Evolutionary conservation across 1,139 yeast species (phyloP), one percentile per base, ranked within the genome.

Genomic region (Hemisphaericaspora xylofermentans): DNA sequence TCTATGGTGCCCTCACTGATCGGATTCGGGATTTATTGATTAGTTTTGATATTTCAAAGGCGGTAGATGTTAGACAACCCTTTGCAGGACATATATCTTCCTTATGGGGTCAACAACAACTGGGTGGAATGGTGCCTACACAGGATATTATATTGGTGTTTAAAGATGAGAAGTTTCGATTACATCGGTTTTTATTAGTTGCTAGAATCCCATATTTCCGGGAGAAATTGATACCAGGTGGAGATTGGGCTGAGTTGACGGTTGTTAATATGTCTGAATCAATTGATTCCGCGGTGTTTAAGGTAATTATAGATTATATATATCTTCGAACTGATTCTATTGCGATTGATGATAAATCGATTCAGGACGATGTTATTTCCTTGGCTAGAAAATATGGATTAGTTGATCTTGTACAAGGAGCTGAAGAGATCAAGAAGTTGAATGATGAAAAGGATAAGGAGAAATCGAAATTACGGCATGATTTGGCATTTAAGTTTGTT

Each of bases 1-100:
- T 85, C 2, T 84, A 86, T 54, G 94, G 91, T 2, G 94, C 94
- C 0, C 61, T 86, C 43, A 86, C 76, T 19, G 88, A 84, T 52
- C 61, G 67, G 10, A 86, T 86, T 19, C 61, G 89, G 36, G 74
- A 77, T 40, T 57, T 83, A 21, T 60, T 86, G 43, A 57, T 82
- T 15, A 71, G 80, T 43, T 82, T 74, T 54, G 89, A 84, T 55
- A 74, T 85, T 36, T 76, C 88, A 4, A 85, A 83, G 52, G 79
- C 82, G 0, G 82, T 82, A 6, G 89, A 85, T 56, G 58, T 71
- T 13, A 68, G 72, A n/a, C 86, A 84, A 55, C 93, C 94, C 1
- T 86, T 84, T 65, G 87, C 88, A 1, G 73, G 82, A 3, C 88
- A 84, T 58, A 63, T 85, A 16, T 70, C 88, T 1, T 68, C 80